Evolutionary conservation across 192 early-diverging fungal genomes (phyloP), one percentile per base, ranked within the genome.

Genomic region (Entrophospora sp.): DNA sequence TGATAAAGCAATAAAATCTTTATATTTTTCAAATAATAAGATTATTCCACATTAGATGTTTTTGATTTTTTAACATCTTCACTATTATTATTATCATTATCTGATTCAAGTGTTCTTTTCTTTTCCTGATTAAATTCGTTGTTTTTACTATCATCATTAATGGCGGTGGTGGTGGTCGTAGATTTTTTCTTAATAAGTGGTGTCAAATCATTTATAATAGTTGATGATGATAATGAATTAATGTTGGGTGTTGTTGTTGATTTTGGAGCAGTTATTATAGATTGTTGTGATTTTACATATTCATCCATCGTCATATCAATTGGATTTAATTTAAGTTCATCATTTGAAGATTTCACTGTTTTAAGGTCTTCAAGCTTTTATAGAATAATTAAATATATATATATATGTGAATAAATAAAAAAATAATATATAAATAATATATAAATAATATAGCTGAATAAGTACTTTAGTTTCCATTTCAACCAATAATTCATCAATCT

Each of bases 381-480:
- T 34, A 71, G 67, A 48, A 38, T n/a, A n/a, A n/a, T n/a, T n/a
- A 6, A 20, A 45, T 24, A 4, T 20, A 27, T 34, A 55, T 25
- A 48, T 20, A 58, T 28, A 34, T n/a, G 13, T 3, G 20, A 34
- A 70, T 64, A 55, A 27, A 44, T 28, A 18, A 24, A 20, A 31
- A 34, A 12, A 4, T 64, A 9, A 14, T 13, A n/a, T n/a, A n/a
- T n/a, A n/a, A 42, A 27, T 31, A 7, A 31, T n/a, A 24, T 7
- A 18, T 56, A 24, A 0, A 52, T 35, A 8, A 22, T 20, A 31
- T 32, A 32, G 53, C 32, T 56, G 14, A 43, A 22, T 34, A 44
- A 5, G 52, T 58, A 85, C 79, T 78, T 88, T 88, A 8, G 73
- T 71, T 9, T 83, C 72, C 78, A 89, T 83, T 34, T 89, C 87